Conservation (phyloP, 164 flowering plant genomes). For the Malania oleifera region DNA sequence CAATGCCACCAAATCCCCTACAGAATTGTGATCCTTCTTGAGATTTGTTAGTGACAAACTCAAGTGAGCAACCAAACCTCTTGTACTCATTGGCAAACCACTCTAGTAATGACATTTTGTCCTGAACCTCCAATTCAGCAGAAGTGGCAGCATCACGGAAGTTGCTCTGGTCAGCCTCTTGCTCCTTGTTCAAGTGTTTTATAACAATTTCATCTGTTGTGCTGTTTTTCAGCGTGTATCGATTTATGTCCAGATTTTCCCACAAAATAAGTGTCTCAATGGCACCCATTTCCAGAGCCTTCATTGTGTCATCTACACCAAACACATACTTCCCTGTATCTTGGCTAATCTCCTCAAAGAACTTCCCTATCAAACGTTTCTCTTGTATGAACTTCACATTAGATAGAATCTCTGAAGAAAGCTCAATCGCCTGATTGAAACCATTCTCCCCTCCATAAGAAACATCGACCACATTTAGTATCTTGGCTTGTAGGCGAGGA, state of each 20-base stretch:
- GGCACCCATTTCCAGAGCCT: slow-evolving; percentile 5
- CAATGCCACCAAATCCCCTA: slow-evolving; percentile 3
- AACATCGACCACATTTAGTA: slow-evolving; percentile 4
- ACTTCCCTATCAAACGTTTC: slow-evolving; percentile 2
- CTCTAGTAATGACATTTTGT: slow-evolving; percentile 6
- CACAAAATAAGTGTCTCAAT: slow-evolving; percentile 6
- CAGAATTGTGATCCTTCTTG: slow-evolving; percentile 6
- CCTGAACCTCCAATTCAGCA: slow-evolving; percentile 2
- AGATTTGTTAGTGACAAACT: slow-evolving; percentile 7
- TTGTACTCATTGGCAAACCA: slow-evolving; percentile 8
- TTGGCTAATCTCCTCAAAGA: slow-evolving; percentile 9
- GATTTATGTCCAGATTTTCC: slow-evolving; percentile 6
- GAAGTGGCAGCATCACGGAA: not conserved
- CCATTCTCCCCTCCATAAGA: slow-evolving; percentile 6
- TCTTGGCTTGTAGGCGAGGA: slow-evolving; percentile 5
- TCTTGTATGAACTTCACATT: slow-evolving; percentile 6
- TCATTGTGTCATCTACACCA: slow-evolving; percentile 6
- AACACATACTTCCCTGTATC: slow-evolving; percentile 5
- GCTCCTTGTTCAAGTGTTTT: slow-evolving; percentile 6
- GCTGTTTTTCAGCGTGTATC: not conserved
- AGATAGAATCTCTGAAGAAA: not conserved
- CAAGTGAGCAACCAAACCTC: slow-evolving; percentile 6
- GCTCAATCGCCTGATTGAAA: slow-evolving; percentile 6
- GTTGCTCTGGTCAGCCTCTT: not conserved
- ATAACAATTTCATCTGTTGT: not conserved